A percentile compares a stretch with the other conserved stretches of the same genome.
These are phyloP conservation scores for Globomyces sp. DNA, from an alignment of 371 early-diverging fungal species.

Conservation along the genomic window DNA sequence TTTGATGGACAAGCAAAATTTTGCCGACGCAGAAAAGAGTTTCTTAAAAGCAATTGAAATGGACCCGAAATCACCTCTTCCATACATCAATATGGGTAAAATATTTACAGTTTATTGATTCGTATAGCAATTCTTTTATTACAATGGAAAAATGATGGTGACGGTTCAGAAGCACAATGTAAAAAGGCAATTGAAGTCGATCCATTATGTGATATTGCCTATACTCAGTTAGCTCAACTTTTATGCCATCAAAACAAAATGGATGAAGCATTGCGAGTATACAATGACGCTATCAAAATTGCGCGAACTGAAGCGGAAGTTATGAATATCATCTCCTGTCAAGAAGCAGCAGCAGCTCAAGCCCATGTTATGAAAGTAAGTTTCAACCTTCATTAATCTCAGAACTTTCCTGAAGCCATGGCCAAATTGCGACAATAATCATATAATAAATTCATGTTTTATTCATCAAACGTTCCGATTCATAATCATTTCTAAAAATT, in stretches of 20 bases:
- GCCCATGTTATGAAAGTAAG: conserved; percentile 17
- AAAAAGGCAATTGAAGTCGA: conserved; percentile 84
- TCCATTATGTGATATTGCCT: conserved; percentile 92
- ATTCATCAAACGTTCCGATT: no score
- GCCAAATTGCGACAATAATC: not conserved
- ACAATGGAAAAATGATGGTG: conserved; percentile 74
- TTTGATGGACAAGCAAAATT: conserved; percentile 79
- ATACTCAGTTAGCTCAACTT: conserved; percentile 88
- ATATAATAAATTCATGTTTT: no score
- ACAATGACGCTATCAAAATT: conserved; percentile 79
- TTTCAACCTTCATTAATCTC: not conserved
- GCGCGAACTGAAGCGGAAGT: conserved; percentile 89
- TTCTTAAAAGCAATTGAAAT: conserved; percentile 77
- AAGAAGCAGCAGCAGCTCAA: conserved; percentile 50
- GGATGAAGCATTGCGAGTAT: conserved; percentile 77
- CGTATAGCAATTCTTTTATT: conserved; percentile 66
- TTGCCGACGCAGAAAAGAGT: conserved; percentile 58
- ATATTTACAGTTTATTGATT: no score
- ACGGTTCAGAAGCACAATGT: conserved; percentile 75
- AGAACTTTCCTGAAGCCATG: conserved; percentile 4
- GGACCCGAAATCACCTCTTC: conserved; percentile 74
- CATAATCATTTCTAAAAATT: no score
- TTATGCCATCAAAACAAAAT: conserved; percentile 81
- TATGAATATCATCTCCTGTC: conserved; percentile 77
- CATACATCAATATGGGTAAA: conserved; percentile 85